Conservation (phyloP, 176 grass and related monocot species). For the Pharus latifolius region DNA sequence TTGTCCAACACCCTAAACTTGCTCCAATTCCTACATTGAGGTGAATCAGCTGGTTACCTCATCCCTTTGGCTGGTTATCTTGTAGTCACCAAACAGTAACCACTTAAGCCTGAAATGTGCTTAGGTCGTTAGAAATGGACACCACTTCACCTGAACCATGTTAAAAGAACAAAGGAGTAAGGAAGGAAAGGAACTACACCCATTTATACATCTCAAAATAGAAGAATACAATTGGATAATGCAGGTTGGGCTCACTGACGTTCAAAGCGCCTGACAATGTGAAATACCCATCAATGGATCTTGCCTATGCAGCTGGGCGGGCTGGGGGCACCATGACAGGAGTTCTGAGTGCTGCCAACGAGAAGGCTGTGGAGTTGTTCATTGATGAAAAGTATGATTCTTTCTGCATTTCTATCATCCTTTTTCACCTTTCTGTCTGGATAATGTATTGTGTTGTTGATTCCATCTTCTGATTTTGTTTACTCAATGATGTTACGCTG, state of each 20-base stretch:
- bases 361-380: conserved; percentile 98
- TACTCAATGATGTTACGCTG: neutral
- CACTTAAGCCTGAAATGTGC: neutral
- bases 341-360: conserved; percentile 95
- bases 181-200: neutral
- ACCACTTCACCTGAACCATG: neutral
- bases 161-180: neutral
- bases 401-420: neutral
- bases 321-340: conserved; percentile 99
- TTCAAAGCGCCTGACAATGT: conserved; percentile 85
- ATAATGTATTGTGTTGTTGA: conserved; percentile 4
- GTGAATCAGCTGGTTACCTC: neutral
- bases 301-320: conserved; percentile 81
- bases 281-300: conserved; percentile 94
- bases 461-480: conserved; percentile 10
- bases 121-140: neutral
- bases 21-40: neutral
- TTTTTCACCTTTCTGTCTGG: neutral
- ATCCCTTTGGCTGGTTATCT: neutral
- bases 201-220: neutral
- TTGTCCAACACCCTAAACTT: neutral
- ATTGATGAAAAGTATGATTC: conserved; percentile 74
- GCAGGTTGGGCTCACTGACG: conserved; percentile 76
- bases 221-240: conserved; percentile 6
- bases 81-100: neutral